Evolutionary conservation across 1,139 yeast species (phyloP).

Genomic region (Pichia sp.): DNA sequence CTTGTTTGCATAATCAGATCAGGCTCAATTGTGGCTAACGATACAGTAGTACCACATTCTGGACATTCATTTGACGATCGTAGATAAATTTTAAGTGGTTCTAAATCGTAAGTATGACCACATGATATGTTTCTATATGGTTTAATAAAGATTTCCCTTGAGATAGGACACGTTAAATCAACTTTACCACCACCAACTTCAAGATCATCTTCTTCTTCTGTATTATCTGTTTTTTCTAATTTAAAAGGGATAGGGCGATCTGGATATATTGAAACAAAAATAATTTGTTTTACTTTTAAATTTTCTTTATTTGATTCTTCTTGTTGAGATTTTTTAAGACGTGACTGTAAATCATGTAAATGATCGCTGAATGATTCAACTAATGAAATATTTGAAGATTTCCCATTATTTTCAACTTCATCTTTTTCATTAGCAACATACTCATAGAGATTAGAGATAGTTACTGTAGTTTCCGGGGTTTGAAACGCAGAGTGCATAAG

Average conservation of each 20-base stretch:
- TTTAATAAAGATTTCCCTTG: constrained; percentile 41
- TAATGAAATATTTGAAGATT: constrained; percentile 1
- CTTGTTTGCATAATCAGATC: constrained; percentile 49
- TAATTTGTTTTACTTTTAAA: constrained; percentile 16
- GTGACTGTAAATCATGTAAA: background rate
- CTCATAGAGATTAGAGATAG: constrained; percentile 9
- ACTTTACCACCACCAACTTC: constrained; percentile 63
- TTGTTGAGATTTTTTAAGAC: background rate
- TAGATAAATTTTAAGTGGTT: constrained; percentile 36
- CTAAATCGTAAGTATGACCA: constrained; percentile 54
- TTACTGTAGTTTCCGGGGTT: constrained; percentile 5
- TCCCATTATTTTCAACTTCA: background rate
- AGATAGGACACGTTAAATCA: constrained; percentile 60
- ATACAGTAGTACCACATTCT: constrained; percentile 39
- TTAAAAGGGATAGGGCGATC: constrained; percentile 32
- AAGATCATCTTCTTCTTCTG: constrained; percentile 36
- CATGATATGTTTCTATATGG: constrained; percentile 54
- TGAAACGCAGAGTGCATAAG: background rate
- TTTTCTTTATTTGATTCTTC: constrained; percentile 1
- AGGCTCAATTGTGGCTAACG: constrained; percentile 32
- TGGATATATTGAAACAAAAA: constrained; percentile 26
- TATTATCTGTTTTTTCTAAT: constrained; percentile 12
- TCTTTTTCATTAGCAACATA: constrained; percentile 8
- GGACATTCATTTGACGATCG: constrained; percentile 36
- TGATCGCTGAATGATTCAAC: background rate